Conservation (phyloP, 1,284 basidiomycete species). For the Leccinum subrobustum region DNA sequence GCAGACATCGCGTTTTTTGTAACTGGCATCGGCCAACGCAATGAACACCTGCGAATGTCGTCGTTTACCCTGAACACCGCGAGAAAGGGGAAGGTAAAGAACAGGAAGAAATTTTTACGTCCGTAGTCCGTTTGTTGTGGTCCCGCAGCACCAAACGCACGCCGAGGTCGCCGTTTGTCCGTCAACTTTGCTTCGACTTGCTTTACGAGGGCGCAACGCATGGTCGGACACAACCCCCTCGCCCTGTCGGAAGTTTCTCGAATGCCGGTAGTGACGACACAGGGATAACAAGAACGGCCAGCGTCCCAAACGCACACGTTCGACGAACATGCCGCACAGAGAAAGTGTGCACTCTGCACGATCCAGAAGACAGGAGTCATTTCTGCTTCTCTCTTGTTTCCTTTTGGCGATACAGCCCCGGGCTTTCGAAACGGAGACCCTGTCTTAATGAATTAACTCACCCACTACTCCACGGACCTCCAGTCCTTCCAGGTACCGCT, state of each 20-base stretch:
- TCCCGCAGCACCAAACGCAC: constrained; percentile 13
- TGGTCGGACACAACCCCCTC: not conserved
- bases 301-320: constrained; percentile 6
- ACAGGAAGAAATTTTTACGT: not conserved
- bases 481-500: constrained; percentile 7
- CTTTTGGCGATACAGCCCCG: constrained; percentile 4
- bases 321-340: constrained; percentile 21
- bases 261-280: constrained; percentile 9
- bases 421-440: constrained; percentile 17
- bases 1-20: not conserved
- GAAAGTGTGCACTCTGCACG: constrained; percentile 2
- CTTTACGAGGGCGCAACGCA: constrained; percentile 9
- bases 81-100: not conserved
- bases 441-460: constrained; percentile 13
- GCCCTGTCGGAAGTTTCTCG: not conserved
- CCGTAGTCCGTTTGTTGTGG: not conserved
- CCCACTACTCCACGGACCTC: constrained; percentile 22
- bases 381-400: not conserved
- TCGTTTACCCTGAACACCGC: not conserved
- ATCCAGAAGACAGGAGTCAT: constrained; percentile 1
- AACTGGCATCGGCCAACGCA: not conserved
- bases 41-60: not conserved
- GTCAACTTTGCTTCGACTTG: not conserved
- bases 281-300: constrained; percentile 10
- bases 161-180: not conserved